phyloP scores from a whole-genome alignment of 148 eudicot genomes.

The Euryodendron excelsum region DNA sequence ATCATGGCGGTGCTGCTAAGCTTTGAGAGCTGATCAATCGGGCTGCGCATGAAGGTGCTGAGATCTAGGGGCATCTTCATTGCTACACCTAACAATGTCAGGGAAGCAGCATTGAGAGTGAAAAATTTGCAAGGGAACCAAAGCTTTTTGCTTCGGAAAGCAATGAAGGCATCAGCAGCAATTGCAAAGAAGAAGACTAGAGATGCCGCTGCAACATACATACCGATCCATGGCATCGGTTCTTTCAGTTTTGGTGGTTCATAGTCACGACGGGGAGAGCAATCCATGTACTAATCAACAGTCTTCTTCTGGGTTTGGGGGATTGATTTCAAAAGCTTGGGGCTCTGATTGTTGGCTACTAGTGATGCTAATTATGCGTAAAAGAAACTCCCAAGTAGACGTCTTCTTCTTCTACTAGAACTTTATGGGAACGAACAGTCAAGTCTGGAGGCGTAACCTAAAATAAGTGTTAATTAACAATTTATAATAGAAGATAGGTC shows the following conservation, averaged over 20 bases:
- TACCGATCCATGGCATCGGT: slow-evolving; percentile 30
- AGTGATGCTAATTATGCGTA: too few relatives aligned
- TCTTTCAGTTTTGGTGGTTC: background rate
- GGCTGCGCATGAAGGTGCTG: slow-evolving; percentile 14
- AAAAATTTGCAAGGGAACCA: slow-evolving; percentile 11
- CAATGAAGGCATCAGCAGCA: slow-evolving; percentile 8
- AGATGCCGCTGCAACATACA: slow-evolving; percentile 28
- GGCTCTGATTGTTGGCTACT: too few relatives aligned
- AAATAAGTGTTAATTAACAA: too few relatives aligned
- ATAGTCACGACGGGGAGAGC: too few relatives aligned
- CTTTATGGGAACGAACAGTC: too few relatives aligned
- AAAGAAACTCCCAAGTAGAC: too few relatives aligned
- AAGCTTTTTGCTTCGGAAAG: slow-evolving; percentile 12
- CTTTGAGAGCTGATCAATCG: slow-evolving; percentile 16
- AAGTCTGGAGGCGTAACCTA: too few relatives aligned
- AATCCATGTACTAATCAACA: too few relatives aligned
- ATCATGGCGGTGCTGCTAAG: slow-evolving; percentile 20
- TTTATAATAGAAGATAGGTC: too few relatives aligned
- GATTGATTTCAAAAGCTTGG: too few relatives aligned
- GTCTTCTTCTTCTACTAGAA: too few relatives aligned
- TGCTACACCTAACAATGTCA: slow-evolving; percentile 24
- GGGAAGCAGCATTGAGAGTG: slow-evolving; percentile 14
- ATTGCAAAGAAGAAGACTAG: slow-evolving; percentile 15
- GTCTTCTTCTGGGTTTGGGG: too few relatives aligned
- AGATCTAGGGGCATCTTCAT: slow-evolving; percentile 27